phyloP scores from a whole-genome alignment of 148 eudicot genomes.

The Rhododendron henanense region DNA sequence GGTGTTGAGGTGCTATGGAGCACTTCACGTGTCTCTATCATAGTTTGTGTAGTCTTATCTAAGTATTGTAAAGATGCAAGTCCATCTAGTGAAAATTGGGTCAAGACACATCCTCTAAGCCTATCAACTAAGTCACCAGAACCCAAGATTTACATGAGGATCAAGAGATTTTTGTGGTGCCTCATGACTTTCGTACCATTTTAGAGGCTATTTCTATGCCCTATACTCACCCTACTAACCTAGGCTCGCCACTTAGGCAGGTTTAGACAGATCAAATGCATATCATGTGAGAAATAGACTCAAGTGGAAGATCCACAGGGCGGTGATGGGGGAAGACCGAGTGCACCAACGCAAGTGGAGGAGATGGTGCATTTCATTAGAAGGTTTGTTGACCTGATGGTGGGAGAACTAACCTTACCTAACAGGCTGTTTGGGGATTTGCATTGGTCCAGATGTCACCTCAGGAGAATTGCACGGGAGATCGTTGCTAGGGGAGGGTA shows the following conservation, averaged over 20 bases:
- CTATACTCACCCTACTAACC: not conserved
- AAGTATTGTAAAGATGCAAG: not conserved
- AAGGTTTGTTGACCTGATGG: not conserved
- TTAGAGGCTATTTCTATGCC: not conserved
- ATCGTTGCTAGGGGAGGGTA: not conserved
- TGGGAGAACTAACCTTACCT: not conserved
- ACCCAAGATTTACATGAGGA: no score
- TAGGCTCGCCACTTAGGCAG: not conserved
- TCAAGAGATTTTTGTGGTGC: not conserved
- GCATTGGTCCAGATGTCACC: not conserved
- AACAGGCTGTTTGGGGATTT: not conserved
- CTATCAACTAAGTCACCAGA: no score
- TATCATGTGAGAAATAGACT: not conserved
- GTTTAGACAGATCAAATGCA: not conserved
- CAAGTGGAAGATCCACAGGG: not conserved
- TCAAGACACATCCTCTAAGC: no score
- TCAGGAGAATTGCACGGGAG: not conserved
- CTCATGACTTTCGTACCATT: not conserved
- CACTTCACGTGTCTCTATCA: not conserved
- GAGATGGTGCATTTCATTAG: not conserved
- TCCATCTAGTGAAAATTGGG: not conserved
- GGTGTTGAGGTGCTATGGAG: not conserved
- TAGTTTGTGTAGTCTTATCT: not conserved
- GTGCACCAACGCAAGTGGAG: not conserved
- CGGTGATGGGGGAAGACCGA: not conserved